Percentiles rank a stretch among this genome's conserved stretches.
Evolutionary conservation across 495 filamentous ascomycete species (phyloP).

Genomic region (Podospora pseudoanserina): DNA sequence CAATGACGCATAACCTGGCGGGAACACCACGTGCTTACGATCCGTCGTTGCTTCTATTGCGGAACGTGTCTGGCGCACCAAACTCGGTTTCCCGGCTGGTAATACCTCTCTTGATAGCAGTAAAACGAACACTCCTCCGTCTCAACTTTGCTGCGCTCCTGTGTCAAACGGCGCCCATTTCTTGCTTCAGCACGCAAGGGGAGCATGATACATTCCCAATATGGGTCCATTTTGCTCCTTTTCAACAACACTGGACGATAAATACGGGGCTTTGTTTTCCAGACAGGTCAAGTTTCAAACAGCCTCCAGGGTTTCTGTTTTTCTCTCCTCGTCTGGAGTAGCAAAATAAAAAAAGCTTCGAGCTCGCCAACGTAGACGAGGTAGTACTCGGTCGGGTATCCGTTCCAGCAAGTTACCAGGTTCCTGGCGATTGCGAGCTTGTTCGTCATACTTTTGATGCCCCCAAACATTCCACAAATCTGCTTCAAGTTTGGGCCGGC

Average conservation of each 20-base stretch:
- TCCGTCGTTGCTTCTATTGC: background rate
- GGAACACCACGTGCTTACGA: background rate
- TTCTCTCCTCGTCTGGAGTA: background rate
- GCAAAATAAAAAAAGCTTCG: background rate
- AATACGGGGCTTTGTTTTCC: constrained; percentile 6
- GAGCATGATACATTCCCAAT: background rate
- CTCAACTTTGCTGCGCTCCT: background rate
- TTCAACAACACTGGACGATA: too few relatives aligned
- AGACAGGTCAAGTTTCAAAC: constrained; percentile 4
- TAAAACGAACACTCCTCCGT: background rate
- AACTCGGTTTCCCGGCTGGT: background rate
- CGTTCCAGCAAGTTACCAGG: background rate
- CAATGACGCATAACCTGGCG: background rate
- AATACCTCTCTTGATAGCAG: background rate
- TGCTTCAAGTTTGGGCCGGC: background rate
- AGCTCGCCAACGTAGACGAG: background rate
- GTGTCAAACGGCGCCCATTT: background rate
- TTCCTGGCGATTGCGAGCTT: background rate
- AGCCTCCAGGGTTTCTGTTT: too few relatives aligned
- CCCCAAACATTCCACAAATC: background rate
- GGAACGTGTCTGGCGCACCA: background rate
- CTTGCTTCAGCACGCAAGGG: background rate
- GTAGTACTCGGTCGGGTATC: background rate
- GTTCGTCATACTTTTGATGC: background rate
- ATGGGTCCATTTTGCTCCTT: constrained; percentile 2